Evolutionary conservation across 139 green algal species (phyloP).

Genomic region (Chlorella vulgaris): DNA sequence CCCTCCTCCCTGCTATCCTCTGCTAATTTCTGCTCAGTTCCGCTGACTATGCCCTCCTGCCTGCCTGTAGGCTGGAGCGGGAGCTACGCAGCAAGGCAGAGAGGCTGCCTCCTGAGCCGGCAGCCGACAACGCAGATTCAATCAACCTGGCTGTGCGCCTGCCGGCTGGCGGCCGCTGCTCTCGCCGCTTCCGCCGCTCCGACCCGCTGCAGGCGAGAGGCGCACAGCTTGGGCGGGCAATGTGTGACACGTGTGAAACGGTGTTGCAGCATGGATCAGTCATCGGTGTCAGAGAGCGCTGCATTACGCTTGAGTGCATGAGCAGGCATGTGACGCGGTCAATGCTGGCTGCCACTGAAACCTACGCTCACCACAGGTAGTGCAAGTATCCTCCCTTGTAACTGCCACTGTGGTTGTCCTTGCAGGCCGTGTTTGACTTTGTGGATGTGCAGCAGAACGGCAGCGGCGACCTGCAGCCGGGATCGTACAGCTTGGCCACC

Average conservation of each 20-base stretch:
- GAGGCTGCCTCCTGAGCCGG: conserved; percentile 61
- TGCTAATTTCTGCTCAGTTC: background rate
- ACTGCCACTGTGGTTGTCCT: background rate
- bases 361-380: too few species aligned
- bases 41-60: background rate
- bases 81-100: conserved; percentile 26
- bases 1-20: too few species aligned
- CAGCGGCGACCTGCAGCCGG: conserved; percentile 49
- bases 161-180: conserved; percentile 63
- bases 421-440: conserved; percentile 74
- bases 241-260: background rate
- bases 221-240: background rate
- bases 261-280: too few species aligned
- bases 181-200: conserved; percentile 58
- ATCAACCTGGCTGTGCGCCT: conserved; percentile 67
- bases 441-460: conserved; percentile 65
- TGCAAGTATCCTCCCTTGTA: background rate
- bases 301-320: too few species aligned
- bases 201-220: conserved; percentile 42
- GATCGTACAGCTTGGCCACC: conserved; percentile 70
- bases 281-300: too few species aligned
- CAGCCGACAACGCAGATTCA: conserved; percentile 27
- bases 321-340: too few species aligned
- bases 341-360: too few species aligned
- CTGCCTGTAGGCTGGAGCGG: conserved; percentile 3